phyloP scores from a whole-genome alignment of 148 eudicot genomes.

The Hydrangea macrophylla region DNA sequence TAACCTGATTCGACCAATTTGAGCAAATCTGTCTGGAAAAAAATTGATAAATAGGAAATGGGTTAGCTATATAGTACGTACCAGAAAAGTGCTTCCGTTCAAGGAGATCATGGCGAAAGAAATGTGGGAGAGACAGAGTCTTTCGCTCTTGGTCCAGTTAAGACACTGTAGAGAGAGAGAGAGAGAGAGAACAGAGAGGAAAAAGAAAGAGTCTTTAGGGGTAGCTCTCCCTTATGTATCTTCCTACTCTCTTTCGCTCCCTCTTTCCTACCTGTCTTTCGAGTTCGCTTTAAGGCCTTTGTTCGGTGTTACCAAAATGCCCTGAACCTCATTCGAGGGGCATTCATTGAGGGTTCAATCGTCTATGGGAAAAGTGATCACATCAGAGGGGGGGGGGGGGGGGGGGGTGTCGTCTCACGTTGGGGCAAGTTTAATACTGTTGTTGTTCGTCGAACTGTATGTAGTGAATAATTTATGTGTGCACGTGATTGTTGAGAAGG shows the following conservation, averaged over 20 bases:
- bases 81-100: slow-evolving; percentile 50
- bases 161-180: slow-evolving; percentile 4
- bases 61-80: slow-evolving; percentile 45
- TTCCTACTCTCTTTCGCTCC: not conserved
- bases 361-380: too few species aligned
- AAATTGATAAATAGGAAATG: slow-evolving; percentile 26
- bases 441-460: too few species aligned
- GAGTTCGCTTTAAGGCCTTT: not conserved
- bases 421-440: too few species aligned
- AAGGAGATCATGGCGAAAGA: slow-evolving; percentile 59
- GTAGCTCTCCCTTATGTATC: not conserved
- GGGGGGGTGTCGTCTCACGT: too few species aligned
- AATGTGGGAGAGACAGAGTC: not conserved
- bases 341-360: too few species aligned
- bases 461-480: too few species aligned
- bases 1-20: not conserved
- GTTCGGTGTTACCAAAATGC: too few species aligned
- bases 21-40: slow-evolving; percentile 7
- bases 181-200: not conserved
- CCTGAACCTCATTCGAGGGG: too few species aligned
- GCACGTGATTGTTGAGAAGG: too few species aligned
- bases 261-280: not conserved
- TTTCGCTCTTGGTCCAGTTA: not conserved
- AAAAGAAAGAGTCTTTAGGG: slow-evolving; percentile 7
- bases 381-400: too few species aligned